These are phyloP conservation scores for Parathielavia hyrcaniae DNA, from an alignment of 495 filamentous ascomycete genomes.

Conservation along the genomic window DNA sequence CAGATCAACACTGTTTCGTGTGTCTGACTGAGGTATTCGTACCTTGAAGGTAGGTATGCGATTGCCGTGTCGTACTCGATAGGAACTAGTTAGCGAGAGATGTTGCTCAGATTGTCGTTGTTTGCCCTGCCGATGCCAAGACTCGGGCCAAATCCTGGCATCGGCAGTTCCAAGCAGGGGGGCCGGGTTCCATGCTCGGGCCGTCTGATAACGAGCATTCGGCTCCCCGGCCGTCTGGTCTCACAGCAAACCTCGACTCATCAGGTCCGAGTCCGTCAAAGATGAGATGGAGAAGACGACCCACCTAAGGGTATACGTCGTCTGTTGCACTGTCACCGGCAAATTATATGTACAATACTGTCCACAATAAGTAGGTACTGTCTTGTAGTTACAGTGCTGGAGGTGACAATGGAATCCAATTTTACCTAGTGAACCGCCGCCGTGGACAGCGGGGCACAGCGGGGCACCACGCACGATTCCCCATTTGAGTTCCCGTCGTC, in stretches of 20 bases:
- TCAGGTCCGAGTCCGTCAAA: background rate
- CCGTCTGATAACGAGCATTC: background rate
- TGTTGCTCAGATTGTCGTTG: background rate
- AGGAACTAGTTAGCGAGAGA: background rate
- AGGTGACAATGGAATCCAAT: too few relatives aligned
- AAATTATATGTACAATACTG: too few relatives aligned
- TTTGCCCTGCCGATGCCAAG: background rate
- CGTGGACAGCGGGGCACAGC: background rate
- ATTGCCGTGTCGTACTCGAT: too few relatives aligned
- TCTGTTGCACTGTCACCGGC: too few relatives aligned
- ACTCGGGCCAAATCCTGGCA: background rate
- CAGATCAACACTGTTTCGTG: too few relatives aligned
- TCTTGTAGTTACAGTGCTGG: too few relatives aligned
- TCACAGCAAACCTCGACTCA: background rate
- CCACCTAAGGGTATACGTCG: too few relatives aligned
- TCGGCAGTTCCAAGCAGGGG: background rate
- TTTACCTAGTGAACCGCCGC: too few relatives aligned
- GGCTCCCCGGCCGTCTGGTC: background rate
- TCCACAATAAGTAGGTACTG: too few relatives aligned
- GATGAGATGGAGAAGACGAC: background rate
- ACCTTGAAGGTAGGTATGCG: too few relatives aligned
- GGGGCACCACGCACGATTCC: slow-evolving; percentile 18
- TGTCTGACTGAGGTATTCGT: too few relatives aligned
- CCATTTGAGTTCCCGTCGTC: too few relatives aligned
- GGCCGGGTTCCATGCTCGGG: background rate